phyloP scores from a whole-genome alignment of 768 basidiomycete species.

The Hypholoma sublateritium region DNA sequence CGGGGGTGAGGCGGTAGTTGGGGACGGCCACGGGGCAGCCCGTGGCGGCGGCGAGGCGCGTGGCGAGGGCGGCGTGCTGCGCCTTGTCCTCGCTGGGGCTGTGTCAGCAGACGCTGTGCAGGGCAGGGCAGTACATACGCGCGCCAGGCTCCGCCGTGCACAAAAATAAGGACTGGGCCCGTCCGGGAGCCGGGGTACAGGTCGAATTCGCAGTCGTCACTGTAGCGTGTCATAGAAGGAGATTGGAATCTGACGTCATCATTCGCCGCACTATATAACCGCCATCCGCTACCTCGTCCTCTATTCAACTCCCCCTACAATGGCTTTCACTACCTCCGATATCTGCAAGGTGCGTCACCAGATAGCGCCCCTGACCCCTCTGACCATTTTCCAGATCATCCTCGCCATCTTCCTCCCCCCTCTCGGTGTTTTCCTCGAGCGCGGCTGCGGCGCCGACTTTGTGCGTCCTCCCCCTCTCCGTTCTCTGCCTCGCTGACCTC shows the following conservation, averaged over 20 bases:
- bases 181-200: slow-evolving; percentile 35
- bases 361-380: slow-evolving; percentile 10
- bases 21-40: slow-evolving; percentile 63
- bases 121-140: slow-evolving; percentile 44
- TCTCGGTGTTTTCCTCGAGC: slow-evolving; percentile 85
- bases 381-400: slow-evolving; percentile 37
- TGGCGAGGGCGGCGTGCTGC: slow-evolving; percentile 55
- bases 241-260: slow-evolving; percentile 16
- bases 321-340: slow-evolving; percentile 75
- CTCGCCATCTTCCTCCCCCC: slow-evolving; percentile 78
- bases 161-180: slow-evolving; percentile 58
- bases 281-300: background rate
- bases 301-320: slow-evolving; percentile 6
- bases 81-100: slow-evolving; percentile 68
- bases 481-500: slow-evolving; percentile 8
- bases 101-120: background rate
- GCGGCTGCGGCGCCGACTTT: slow-evolving; percentile 78
- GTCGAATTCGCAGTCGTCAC: slow-evolving; percentile 49
- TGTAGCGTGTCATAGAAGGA: slow-evolving; percentile 21
- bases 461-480: slow-evolving; percentile 37
- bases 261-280: slow-evolving; percentile 7
- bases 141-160: slow-evolving; percentile 87
- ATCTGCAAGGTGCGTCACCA: slow-evolving; percentile 77
- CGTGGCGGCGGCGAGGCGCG: slow-evolving; percentile 47
- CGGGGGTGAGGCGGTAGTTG: slow-evolving; percentile 74